Base-by-base conservation (phyloP, 805 yeast genomes). In the Metschnikowia aberdeeniae region DNA sequence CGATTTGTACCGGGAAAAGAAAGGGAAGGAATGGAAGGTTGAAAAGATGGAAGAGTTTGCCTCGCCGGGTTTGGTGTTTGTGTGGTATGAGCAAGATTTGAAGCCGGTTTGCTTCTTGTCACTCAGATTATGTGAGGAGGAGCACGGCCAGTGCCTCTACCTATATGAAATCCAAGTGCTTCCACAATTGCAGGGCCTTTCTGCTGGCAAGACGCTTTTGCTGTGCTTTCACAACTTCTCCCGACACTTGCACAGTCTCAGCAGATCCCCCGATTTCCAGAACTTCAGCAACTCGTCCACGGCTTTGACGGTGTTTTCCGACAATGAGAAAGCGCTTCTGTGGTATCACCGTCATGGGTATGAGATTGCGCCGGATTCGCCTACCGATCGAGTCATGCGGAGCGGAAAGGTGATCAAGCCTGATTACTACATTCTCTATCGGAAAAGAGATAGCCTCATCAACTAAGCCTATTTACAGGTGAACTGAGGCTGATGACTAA, bases 121-220 rank as follows among this genome's bases (percentile, higher is more conserved):
- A 1, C 56, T 77, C 43, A 68, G 70, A 50, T 43, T 75, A n/a
- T 72, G 76, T 0, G 29, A 50, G 7, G 80, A 77, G 40, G 62
- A 64, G 26, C 70, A 59, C 8, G 50, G 53, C 4, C 49, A 55
- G 6, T 58, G 66, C 12, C 45, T 81, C 7, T 81, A 80, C 51
- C 62, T 81, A 8, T 81, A 78, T 51, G 86, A 81, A 55, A 75
- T 81, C 31, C 86, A 81, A 44, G 59, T 81, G 0, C 27, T 45
- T 1, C 64, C 66, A 1, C 12, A 39, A 9, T 66, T 50, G 45
- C 76, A 78, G 39, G 61, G 62, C 1, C 31, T 37, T 2, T 53
- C 60, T 7, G 24, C 73, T 0, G 86, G 86, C 0, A 38, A 68
- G 0, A 13, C 13, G 9, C 49, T 80, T n/a, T 60, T 81, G 45